Evolutionary conservation across 768 basidiomycete genomes (phyloP), one percentile per base, ranked within the genome.

Genomic region (Infundibulicybe gibba): DNA sequence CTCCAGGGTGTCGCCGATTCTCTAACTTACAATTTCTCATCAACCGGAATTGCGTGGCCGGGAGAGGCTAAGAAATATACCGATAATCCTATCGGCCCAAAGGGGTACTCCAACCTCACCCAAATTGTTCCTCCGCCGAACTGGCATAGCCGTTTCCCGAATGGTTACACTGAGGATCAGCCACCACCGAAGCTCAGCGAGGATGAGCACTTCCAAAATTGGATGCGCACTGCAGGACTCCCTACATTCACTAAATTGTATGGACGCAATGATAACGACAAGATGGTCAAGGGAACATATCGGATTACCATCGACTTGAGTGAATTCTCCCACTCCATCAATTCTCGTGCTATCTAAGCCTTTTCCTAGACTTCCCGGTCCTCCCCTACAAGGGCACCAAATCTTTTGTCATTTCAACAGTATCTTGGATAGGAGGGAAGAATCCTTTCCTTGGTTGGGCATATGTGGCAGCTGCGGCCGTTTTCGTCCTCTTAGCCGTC

Each of bases 401-500:
- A 66, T 94, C 94, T 0, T 77, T 99, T 49, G 94, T 99, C 30
- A 89, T 99, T 52, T 94, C 94, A 38, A 98, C 95, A 3, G 93
- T 97, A 12, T 92, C 94, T 1, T 98, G 95, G 94, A 92, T 97
- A 61, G 97, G 97, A 10, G 97, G 97, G 34, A 94, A 95, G 71
- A 97, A 99, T 57, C 85, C 94, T 1, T 99, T 99, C 83, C 76
- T 99, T 15, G 97, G 97, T 6, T 98, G 94, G 93, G 91, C 94
- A 2, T 99, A 99, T 60, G 86, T 99, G 39, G 94, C 86, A 13
- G 81, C 93, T 1, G 83, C 94, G 2, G 80, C 77, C 14, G 74
- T 97, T 13, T 97, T 97, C 61, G 83, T 97, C 14, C 72, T 90
- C 11, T 80, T 99, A 35, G 94, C 91, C 19, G 64, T 98, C 41